Percentiles rank a stretch among this genome's conserved stretches.
phyloP scores from a whole-genome alignment of 345 rosid genomes.

The Lepidium didymum region DNA sequence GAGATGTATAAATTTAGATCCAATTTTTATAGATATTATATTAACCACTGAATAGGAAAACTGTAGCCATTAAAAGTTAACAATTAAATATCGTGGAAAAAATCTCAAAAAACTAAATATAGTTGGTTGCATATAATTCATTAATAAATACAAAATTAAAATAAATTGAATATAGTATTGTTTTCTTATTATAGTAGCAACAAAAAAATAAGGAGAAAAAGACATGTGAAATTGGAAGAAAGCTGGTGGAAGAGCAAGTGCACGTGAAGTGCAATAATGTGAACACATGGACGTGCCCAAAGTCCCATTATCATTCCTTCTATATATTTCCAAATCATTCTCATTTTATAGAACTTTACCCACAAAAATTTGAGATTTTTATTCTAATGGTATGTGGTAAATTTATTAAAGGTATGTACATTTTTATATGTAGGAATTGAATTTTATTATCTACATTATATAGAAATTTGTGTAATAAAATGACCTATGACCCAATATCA shows the following conservation, averaged over 20 bases:
- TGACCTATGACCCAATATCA: too few species aligned
- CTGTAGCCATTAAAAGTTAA: too few species aligned
- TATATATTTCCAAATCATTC: neutral
- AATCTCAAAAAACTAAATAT: neutral
- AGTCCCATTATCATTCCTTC: conserved; percentile 24
- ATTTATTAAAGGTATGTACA: too few species aligned
- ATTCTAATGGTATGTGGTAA: too few species aligned
- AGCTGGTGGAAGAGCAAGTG: conserved; percentile 35
- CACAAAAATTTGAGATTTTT: too few species aligned
- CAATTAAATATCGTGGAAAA: too few species aligned
- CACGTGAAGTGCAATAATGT: conserved; percentile 35
- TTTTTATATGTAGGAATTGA: too few species aligned
- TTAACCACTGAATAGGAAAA: too few species aligned
- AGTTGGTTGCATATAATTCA: neutral
- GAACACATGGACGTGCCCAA: conserved; percentile 31
- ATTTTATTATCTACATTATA: too few species aligned
- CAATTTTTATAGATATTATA: too few species aligned
- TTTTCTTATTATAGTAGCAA: neutral
- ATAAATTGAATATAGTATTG: neutral
- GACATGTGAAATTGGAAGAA: conserved; percentile 25
- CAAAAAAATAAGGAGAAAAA: neutral
- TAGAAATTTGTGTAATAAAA: too few species aligned
- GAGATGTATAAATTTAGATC: too few species aligned
- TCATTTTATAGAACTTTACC: neutral
- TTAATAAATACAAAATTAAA: neutral